phyloP scores from a whole-genome alignment of 2,329 filamentous ascomycete genomes.

The Hypoxylon sp. region DNA sequence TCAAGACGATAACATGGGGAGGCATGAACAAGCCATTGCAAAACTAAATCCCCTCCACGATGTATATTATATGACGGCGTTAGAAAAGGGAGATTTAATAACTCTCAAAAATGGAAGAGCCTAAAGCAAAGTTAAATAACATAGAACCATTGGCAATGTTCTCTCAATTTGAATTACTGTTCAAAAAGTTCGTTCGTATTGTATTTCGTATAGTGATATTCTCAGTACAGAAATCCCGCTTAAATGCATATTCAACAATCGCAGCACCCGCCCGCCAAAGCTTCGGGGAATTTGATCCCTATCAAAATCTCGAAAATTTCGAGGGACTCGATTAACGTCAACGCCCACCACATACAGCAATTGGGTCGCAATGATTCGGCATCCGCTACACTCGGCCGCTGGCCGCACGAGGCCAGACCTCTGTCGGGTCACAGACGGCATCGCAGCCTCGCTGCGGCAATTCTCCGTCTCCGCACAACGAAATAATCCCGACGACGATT shows the following conservation, averaged over 20 bases:
- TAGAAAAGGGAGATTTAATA: slow-evolving; percentile 3
- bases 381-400: slow-evolving; percentile 48
- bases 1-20: slow-evolving; percentile 73
- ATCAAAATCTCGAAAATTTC: slow-evolving; percentile 37
- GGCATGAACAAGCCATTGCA: slow-evolving; percentile 70
- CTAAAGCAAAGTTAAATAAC: not conserved
- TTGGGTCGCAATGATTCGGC: slow-evolving; percentile 50
- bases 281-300: slow-evolving; percentile 40
- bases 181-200: not conserved
- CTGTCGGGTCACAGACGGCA: slow-evolving; percentile 49
- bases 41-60: slow-evolving; percentile 47
- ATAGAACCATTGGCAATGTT: not conserved
- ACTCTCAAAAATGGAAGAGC: not conserved
- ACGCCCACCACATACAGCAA: slow-evolving; percentile 33
- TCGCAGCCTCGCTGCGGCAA: slow-evolving; percentile 50
- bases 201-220: slow-evolving; percentile 2
- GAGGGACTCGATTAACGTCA: slow-evolving; percentile 13
- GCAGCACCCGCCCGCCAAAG: slow-evolving; percentile 12
- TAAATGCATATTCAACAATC: slow-evolving; percentile 28
- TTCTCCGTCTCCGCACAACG: slow-evolving; percentile 52
- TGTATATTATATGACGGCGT: slow-evolving; percentile 25
- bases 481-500: slow-evolving; percentile 21
- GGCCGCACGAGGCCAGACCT: slow-evolving; percentile 50
- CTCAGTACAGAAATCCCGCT: not conserved
- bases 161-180: not conserved